These are phyloP conservation scores for Alternaria dauci DNA, from an alignment of 2,329 filamentous ascomycete genomes.

Conservation along the genomic window DNA sequence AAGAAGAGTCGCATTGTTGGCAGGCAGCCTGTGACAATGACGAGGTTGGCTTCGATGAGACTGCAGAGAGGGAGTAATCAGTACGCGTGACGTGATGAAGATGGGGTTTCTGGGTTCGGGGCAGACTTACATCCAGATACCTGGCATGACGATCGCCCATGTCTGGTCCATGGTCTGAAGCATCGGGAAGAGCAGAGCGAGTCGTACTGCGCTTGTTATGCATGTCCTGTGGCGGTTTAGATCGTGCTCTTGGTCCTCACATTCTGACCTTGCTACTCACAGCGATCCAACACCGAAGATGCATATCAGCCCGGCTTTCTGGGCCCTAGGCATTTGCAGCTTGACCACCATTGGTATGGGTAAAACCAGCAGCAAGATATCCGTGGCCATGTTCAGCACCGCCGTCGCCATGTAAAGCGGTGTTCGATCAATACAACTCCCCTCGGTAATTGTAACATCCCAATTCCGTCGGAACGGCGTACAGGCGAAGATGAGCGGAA, in stretches of 20 bases:
- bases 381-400: constrained; percentile 30
- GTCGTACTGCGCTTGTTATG: constrained; percentile 18
- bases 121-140: constrained; percentile 21
- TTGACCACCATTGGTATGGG: constrained; percentile 31
- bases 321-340: constrained; percentile 23
- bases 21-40: constrained; percentile 54
- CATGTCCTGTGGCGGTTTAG: constrained; percentile 8
- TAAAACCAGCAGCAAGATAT: constrained; percentile 26
- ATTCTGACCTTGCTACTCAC: background rate
- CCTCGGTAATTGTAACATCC: constrained; percentile 26
- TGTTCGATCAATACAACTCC: constrained; percentile 27
- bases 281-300: constrained; percentile 31
- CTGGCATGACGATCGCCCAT: constrained; percentile 25
- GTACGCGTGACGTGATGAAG: background rate
- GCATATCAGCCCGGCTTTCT: constrained; percentile 28
- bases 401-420: constrained; percentile 34
- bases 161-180: constrained; percentile 19
- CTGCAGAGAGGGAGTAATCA: constrained; percentile 19
- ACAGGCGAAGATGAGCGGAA: constrained; percentile 34
- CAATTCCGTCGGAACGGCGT: constrained; percentile 26
- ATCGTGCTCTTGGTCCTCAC: background rate
- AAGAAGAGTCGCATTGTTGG: constrained; percentile 54
- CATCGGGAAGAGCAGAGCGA: constrained; percentile 17
- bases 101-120: background rate
- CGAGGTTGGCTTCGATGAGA: constrained; percentile 53